Evolutionary conservation across 371 early-diverging fungal genomes (phyloP).

Genomic region (Syncephalis plumigaleata): DNA sequence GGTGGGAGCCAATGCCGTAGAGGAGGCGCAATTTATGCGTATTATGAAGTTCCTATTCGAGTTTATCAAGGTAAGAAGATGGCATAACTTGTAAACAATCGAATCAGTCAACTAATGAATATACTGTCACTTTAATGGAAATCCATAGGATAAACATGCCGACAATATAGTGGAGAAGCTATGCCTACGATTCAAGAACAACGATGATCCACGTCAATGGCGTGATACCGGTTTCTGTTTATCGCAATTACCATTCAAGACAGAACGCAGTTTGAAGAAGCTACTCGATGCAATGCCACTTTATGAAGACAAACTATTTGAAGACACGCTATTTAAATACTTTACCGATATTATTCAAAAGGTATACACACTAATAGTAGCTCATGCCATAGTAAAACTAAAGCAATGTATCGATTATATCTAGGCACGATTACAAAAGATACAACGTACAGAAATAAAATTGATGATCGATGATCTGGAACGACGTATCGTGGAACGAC

Average conservation of each 20-base stretch:
- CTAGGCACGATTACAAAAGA: conserved; percentile 41
- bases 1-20: conserved; percentile 32
- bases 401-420: not conserved
- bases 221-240: conserved; percentile 85
- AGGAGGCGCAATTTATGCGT: conserved; percentile 52
- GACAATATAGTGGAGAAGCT: conserved; percentile 91
- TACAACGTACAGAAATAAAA: conserved; percentile 54
- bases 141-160: conserved; percentile 78
- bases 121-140: conserved; percentile 4
- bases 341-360: conserved; percentile 70
- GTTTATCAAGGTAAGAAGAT: conserved; percentile 42
- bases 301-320: conserved; percentile 80
- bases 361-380: conserved; percentile 19
- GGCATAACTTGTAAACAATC: not conserved
- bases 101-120: not conserved
- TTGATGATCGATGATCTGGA: conserved; percentile 65
- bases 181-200: conserved; percentile 73
- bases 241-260: conserved; percentile 65
- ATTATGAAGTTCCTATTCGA: conserved; percentile 91
- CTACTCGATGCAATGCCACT: conserved; percentile 57
- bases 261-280: conserved; percentile 67
- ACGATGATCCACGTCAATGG: conserved; percentile 61
- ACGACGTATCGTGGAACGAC: not conserved
- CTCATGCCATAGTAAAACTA: not conserved
- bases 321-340: conserved; percentile 58